Base-by-base conservation (phyloP, 345 rosid genomes). In the Noccaea caerulescens region DNA sequence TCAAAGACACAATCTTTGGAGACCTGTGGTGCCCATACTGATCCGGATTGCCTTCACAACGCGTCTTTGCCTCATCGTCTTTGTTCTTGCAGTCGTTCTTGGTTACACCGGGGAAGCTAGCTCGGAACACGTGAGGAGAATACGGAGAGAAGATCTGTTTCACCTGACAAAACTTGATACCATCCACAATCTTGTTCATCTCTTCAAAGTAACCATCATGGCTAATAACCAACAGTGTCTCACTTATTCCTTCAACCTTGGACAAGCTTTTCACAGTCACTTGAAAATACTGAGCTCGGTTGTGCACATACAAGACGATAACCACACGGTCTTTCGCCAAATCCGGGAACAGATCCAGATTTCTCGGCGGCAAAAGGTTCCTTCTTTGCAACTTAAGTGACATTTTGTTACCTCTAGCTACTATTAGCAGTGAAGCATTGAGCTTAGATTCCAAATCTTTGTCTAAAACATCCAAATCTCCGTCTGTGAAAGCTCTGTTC, bases 11-110 rank as follows among this genome's bases (percentile, higher is more conserved):
- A 37, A 92, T 87, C 79, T 84, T 88, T 1, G 96, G 88, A 13
- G 88, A 86, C 44, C 98, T 71, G 38, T 94, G 93, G 76, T 94
- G 84, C 69, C 99, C 99, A 76, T 88, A 94, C 81, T 94, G 99
- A 82, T 94, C 99, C 0, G 97, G 87, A 81, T 80, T 87, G 18
- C 99, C 98, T 6, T 63, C 12, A 62, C 99, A 94, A 27, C 52
- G 82, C 54, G 78, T 83, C 82, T 58, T 77, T 1, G 34, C 63
- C 14, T 88, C 79, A 81, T 84, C 86, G 68, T 88, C 93, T 74
- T 87, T 91, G 27, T 77, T 78, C 80, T 78, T 84, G 68, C 99
- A 94, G 56, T 94, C 99, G 27, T 72, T 66, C 2, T 44, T 43
- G 0, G 98, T 84, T 12, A 68, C 84, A 50, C 98, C 96, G 0